phyloP scores from a whole-genome alignment of 371 early-diverging fungal species.

The Lichtheimia ramosa region DNA sequence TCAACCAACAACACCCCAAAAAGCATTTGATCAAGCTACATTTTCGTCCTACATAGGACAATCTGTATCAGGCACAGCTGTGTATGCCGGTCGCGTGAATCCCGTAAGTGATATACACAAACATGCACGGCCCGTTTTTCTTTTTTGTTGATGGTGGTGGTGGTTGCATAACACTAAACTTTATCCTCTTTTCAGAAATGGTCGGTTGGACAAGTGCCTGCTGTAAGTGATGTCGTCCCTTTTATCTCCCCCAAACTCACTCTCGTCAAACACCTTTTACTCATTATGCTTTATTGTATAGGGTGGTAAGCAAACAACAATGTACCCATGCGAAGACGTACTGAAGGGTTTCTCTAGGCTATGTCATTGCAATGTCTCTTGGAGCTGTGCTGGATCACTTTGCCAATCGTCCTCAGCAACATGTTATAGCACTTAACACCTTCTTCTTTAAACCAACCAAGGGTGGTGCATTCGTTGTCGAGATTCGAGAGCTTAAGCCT shows the following conservation, averaged over 20 bases:
- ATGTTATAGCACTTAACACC: conserved; percentile 37
- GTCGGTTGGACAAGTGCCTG: conserved; percentile 39
- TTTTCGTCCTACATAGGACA: conserved; percentile 11
- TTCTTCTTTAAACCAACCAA: conserved; percentile 38
- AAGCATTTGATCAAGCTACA: conserved; percentile 18
- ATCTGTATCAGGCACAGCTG: background rate
- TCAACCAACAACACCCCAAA: background rate
- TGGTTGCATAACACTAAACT: background rate
- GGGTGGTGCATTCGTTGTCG: conserved; percentile 27
- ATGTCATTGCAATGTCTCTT: conserved; percentile 30
- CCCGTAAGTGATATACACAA: conserved; percentile 4
- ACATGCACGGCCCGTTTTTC: background rate
- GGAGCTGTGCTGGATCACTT: conserved; percentile 30
- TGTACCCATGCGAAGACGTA: background rate
- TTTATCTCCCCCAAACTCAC: background rate
- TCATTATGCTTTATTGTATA: conserved; percentile 5
- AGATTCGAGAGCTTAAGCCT: conserved; percentile 35
- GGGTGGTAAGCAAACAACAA: conserved; percentile 20
- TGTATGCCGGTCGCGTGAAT: conserved; percentile 13
- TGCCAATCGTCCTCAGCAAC: conserved; percentile 24
- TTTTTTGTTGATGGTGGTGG: background rate
- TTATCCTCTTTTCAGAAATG: conserved; percentile 17
- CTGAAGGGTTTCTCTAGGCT: conserved; percentile 18
- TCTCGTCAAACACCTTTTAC: background rate
- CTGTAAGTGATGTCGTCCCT: conserved; percentile 26